A percentile compares a stretch with the other conserved stretches of the same genome.
Conservation (phyloP, 2,329 filamentous ascomycete species). For the Xylaria multiplex region DNA sequence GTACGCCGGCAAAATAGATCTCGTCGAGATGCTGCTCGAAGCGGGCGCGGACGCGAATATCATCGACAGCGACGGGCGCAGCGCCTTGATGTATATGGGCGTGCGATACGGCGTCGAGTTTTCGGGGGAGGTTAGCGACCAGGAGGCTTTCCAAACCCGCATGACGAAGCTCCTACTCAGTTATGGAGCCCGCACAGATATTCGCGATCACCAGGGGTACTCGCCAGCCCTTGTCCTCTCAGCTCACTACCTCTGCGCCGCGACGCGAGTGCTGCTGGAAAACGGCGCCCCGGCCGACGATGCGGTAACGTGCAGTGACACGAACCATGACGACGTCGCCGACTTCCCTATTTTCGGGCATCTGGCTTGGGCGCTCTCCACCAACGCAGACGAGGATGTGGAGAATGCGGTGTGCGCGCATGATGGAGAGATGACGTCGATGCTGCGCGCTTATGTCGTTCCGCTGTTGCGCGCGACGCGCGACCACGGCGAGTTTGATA, state of each 20-base stretch:
- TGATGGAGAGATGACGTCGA: neutral
- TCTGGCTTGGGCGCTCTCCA: neutral
- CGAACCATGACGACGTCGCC: neutral
- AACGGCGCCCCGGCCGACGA: neutral
- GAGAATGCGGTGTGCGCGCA: neutral
- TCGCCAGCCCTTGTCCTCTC: neutral
- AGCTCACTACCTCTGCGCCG: neutral
- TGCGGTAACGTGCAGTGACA: neutral
- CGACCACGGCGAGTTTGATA: neutral
- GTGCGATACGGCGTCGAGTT: neutral
- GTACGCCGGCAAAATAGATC: neutral
- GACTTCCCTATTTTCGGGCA: conserved; percentile 1
- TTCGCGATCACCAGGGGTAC: neutral
- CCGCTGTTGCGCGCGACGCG: neutral
- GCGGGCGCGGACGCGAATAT: neutral
- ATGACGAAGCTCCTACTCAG: neutral
- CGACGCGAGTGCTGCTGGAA: neutral
- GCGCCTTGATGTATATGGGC: neutral
- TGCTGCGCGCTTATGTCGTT: neutral
- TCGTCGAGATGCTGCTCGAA: neutral
- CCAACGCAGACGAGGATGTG: neutral
- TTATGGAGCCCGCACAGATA: neutral
- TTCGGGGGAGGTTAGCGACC: neutral
- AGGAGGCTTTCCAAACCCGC: neutral
- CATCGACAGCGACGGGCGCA: neutral